A percentile compares a stretch with the other conserved stretches of the same genome.
Conservation (phyloP, 495 filamentous ascomycete species). For the Tuber microsphaerosporum region DNA sequence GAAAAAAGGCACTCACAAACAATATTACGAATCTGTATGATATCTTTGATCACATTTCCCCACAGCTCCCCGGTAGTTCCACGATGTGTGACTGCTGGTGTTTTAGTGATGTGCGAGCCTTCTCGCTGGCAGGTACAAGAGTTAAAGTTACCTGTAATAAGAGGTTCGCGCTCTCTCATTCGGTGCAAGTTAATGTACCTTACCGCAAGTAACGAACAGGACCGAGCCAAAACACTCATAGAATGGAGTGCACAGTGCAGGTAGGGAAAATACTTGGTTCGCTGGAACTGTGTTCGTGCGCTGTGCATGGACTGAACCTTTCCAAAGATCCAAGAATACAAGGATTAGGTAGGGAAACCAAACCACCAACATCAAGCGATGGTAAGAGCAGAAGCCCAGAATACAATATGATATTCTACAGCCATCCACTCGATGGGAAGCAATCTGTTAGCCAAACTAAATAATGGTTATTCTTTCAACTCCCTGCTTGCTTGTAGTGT, state of each 20-base stretch:
- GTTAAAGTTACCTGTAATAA: constrained; percentile 1
- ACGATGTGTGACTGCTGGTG: neutral
- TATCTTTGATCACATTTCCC: neutral
- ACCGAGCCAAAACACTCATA: neutral
- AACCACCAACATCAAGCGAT: neutral
- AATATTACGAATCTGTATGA: neutral
- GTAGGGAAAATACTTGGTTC: neutral
- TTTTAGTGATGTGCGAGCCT: neutral
- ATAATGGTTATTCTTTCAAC: neutral
- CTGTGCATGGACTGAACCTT: neutral
- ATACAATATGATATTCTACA: neutral
- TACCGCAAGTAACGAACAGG: neutral
- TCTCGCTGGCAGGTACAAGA: neutral
- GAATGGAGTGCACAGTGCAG: neutral
- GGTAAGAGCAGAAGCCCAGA: neutral
- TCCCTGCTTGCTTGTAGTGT: neutral
- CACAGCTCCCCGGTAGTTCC: neutral
- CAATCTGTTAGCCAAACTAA: neutral
- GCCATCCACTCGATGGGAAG: neutral
- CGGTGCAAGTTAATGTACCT: neutral
- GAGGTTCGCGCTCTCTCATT: neutral
- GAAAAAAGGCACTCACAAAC: no score
- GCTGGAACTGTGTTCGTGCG: neutral
- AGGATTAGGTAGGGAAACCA: neutral
- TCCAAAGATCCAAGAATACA: neutral